Evolutionary conservation across 768 basidiomycete genomes (phyloP).

Genomic region (Pleurotus ostreatus): DNA sequence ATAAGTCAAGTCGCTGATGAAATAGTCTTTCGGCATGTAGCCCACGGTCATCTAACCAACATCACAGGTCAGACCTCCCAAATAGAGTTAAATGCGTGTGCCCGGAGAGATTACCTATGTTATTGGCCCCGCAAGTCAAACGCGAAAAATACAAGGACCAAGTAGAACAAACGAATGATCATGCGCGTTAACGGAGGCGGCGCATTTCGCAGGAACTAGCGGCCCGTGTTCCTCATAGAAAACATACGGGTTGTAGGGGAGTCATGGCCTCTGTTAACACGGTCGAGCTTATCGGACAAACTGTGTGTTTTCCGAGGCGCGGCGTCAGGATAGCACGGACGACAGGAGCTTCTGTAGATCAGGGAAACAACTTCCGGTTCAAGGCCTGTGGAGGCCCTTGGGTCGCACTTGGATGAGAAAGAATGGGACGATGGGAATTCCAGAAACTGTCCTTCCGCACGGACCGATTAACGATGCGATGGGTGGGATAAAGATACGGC

Average conservation of each 20-base stretch:
- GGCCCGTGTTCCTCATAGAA: too few species aligned
- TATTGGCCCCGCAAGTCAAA: background rate
- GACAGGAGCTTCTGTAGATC: constrained; percentile 6
- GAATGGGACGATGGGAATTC: background rate
- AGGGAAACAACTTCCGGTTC: background rate
- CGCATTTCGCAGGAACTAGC: too few species aligned
- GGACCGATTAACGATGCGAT: too few species aligned
- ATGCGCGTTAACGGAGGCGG: too few species aligned
- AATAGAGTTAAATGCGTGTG: constrained; percentile 3
- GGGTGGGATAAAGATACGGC: too few species aligned
- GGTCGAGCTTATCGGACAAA: background rate
- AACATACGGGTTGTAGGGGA: too few species aligned
- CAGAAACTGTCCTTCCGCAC: too few species aligned
- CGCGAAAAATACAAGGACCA: background rate
- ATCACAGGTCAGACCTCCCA: background rate
- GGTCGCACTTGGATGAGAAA: background rate
- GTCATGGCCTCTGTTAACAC: too few species aligned
- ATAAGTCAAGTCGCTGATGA: background rate
- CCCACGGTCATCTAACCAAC: background rate
- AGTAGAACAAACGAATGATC: background rate
- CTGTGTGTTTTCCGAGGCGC: background rate
- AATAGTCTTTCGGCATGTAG: background rate
- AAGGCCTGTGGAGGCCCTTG: background rate
- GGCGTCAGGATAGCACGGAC: background rate
- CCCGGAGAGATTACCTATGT: background rate